Conservation (phyloP, 164 flowering plant species). For the Paratinospora sagittata region DNA sequence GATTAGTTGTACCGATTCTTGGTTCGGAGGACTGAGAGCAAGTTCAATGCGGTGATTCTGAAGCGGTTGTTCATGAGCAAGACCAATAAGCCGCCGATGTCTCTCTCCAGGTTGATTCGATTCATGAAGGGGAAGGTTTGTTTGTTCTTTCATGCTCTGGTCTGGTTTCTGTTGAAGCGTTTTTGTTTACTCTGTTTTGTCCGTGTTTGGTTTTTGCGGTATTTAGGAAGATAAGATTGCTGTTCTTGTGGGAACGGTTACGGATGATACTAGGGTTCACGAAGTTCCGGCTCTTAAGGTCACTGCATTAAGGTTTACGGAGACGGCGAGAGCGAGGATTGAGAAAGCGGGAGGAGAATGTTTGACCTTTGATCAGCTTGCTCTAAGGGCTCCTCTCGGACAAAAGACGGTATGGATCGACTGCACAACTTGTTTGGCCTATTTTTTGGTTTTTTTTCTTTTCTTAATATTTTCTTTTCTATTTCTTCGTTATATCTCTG, state of each 20-base stretch:
- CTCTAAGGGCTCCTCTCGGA: background rate
- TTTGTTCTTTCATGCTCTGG: background rate
- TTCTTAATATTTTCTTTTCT: no score
- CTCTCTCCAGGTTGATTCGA: background rate
- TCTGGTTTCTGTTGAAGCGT: no score
- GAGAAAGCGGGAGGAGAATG: background rate
- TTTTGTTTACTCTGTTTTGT: no score
- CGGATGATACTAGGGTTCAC: background rate
- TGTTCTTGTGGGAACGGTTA: background rate
- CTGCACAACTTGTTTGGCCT: background rate
- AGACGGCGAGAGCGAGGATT: slow-evolving; percentile 1
- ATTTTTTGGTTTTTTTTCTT: background rate
- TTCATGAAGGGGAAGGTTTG: background rate
- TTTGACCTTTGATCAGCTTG: background rate
- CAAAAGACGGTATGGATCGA: background rate
- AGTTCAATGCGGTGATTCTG: slow-evolving; percentile 3
- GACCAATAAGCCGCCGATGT: background rate
- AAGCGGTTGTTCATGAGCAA: slow-evolving; percentile 9
- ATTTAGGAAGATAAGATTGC: background rate
- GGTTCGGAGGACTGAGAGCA: background rate
- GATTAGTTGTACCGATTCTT: background rate
- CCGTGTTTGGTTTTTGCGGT: background rate
- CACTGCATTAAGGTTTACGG: background rate
- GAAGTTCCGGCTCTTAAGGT: background rate
- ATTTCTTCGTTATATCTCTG: background rate